Base-by-base conservation (phyloP, 805 yeast species). In the Lipomyces japonicus region DNA sequence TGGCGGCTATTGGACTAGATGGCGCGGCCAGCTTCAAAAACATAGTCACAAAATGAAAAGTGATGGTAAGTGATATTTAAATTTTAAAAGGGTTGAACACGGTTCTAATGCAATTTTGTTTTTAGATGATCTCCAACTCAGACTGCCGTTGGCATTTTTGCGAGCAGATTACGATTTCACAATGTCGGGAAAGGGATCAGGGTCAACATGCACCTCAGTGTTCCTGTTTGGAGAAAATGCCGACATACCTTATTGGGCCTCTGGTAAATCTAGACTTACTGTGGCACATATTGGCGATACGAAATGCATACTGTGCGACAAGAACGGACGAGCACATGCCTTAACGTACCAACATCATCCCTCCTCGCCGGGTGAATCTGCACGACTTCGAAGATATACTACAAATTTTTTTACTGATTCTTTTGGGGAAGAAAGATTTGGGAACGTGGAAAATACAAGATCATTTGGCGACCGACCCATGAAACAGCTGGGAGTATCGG, bases 241-340 rank as follows among this genome's bases (percentile, higher is more conserved):
- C 30, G 53, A 24, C 26, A 39, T 35, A 10, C 62, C 67, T 34
- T 84, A 75, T 66, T 83, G 90, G 69, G 80, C 82, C 53, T 78
- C 81, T n/a, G 71, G 75, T 6, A 70, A 84, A 10, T 74, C 87
- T 21, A 80, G 81, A 60, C 67, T 93, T 21, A 75, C 86, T 0
- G 78, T 90, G 18, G 90, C 95, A 1, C 98, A 93, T 63, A 81
- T 91, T 12, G 98, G 98, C 4, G 98, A 93, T 65, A 85, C 97
- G 2, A 78, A 86, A 55, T 88, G 95, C 4, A 75, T 93, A 2
- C 61, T 93, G n/a, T 85, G 93, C 57, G 97, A 90, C 67, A 76
- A 75, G 49, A 67, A 75, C 48, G 97, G 97, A 2, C 70, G 77
- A 36, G 95, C 95, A 0, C 90, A 83, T 59, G 74, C 86, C 18